Percentiles rank a stretch among this genome's conserved stretches.
These are phyloP conservation scores for Trichoderma citrinoviride DNA, from an alignment of 2,329 filamentous ascomycete species.

Conservation along the genomic window DNA sequence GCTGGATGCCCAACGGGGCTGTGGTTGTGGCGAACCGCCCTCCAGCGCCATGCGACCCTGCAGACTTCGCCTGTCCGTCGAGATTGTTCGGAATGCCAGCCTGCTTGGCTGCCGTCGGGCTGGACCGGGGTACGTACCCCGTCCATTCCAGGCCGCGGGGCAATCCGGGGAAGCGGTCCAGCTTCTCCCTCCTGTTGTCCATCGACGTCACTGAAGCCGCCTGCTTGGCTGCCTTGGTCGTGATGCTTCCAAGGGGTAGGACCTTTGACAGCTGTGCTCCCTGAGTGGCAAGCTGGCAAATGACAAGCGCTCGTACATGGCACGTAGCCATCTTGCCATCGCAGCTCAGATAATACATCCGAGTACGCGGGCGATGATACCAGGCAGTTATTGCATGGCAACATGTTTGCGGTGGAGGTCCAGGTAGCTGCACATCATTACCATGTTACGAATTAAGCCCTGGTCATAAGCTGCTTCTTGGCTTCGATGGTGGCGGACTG, in stretches of 20 bases:
- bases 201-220: constrained; percentile 15
- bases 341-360: background rate
- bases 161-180: constrained; percentile 13
- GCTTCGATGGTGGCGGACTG: background rate
- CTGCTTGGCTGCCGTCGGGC: background rate
- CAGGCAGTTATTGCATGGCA: background rate
- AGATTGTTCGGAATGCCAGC: constrained; percentile 1
- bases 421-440: background rate
- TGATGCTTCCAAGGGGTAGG: background rate
- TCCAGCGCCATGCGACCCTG: background rate
- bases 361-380: background rate
- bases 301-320: background rate
- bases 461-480: background rate
- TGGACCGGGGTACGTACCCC: background rate
- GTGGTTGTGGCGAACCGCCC: background rate
- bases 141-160: constrained; percentile 3
- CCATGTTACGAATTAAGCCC: background rate
- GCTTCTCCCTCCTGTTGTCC: background rate
- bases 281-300: background rate
- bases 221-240: background rate
- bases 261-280: background rate
- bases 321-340: background rate
- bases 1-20: background rate
- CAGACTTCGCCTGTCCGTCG: background rate
- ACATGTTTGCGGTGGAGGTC: background rate